Evolutionary conservation across 805 yeast species (phyloP), one percentile per base, ranked within the genome.

Genomic region (Blastobotrys peoriensis): DNA sequence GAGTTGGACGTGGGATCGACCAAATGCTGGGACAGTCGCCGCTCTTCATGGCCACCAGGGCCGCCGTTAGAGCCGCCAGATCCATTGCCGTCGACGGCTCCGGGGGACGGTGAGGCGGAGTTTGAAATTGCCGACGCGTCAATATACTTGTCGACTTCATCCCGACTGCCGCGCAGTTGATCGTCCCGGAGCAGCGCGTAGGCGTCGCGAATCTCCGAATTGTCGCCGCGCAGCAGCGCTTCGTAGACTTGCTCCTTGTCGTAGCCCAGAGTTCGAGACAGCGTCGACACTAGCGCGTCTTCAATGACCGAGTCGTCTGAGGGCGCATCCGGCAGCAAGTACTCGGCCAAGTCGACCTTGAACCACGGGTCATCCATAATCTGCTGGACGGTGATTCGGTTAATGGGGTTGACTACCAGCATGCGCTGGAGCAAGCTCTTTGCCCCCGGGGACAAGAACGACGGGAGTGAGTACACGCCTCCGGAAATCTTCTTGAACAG

Each of bases 341-440:
- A 86, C 25, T 82, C 87, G 23, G 91, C 86, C 51, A 91, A 76
- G 44, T 78, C 87, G 8, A 77, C 78, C 53, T 78, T 81, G 66
- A 89, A 89, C 98, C 98, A 89, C 51, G 85, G 89, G 62, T 91
- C 96, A 59, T 87, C 83, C 82, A 88, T 80, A 38, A 91, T 86
- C 61, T 86, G 96, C 58, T 81, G 86, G 38, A 91, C 86, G 9
- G 96, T 88, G 49, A 91, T 89, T 68, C 98, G 79, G 61, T 88
- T 87, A 60, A 89, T 71, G 28, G 98, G 97, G 61, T 89, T 88
- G 22, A 91, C 98, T 50, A 89, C 95, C 46, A 89, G 74, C 97
- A 91, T 91, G 60, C 83, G 78, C 33, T 89, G 83, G 49, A 89
- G 75, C 55, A 89, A 65, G 55, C 79, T 78, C 55, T 86, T 82